Base-by-base conservation (phyloP, 208 protist genomes). In the Endotrypanum monterogeii region DNA sequence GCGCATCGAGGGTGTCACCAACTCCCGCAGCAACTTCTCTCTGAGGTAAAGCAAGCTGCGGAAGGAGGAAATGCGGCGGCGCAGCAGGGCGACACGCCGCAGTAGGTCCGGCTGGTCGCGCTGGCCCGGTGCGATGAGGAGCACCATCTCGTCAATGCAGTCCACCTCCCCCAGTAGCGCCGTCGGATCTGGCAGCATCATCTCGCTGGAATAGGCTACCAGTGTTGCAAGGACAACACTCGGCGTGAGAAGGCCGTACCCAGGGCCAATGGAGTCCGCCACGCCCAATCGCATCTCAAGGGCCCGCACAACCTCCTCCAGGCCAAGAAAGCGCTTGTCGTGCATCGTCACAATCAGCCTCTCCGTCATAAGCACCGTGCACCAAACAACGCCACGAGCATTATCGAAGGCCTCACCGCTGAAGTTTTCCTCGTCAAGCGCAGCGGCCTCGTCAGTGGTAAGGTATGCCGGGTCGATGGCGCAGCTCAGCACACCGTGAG, bases 61-160 rank as follows among this genome's bases (percentile, higher is more conserved):
- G 56, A 83, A 71, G 35, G 83, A 68, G 9, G 90, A 89, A 58
- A 97, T 94, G 73, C 84, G 85, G 54, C 90, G 90, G 46, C 92
- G 90, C 63, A 94, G 84, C 30, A 92, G 61, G 30, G 92, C 87
- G 2, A 97, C 79, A 37, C 92, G 90, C 1, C 89, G 92, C 51
- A 97, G 73, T 67, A 97, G 58, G 67, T 97, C 92, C 5, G 90
- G 81, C 83, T 97, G 92, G 75, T 97, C 92, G 30, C 80, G 87
- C 73, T 87, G 70, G 11, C 87, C 89, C 2, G 92, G 89, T 11
- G 90, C 89, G 74, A 97, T 91, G 20, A 95, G 84, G 60, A 95
- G 78, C 63, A 94, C 87, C 89, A 97, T 95, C 78, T 97, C 92
- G 63, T 97, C 89, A 30, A 97, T 89, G 69, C 82, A 83, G 76